Conservation (phyloP, 2,329 filamentous ascomycete species). For the Pseudogymnoascus sp. region DNA sequence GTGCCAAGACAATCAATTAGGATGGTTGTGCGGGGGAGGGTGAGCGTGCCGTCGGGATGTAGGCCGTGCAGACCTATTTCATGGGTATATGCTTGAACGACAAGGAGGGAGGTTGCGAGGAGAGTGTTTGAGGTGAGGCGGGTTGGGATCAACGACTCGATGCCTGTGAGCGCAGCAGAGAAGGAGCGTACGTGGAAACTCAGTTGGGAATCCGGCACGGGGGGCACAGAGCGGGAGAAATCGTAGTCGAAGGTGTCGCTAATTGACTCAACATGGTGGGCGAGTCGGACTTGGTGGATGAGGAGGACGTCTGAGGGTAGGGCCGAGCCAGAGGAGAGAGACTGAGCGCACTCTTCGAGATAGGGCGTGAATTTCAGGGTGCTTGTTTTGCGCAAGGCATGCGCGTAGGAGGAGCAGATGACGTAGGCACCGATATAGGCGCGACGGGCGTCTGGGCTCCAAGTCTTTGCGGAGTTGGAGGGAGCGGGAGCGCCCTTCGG, state of each 20-base stretch:
- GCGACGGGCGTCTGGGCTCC: slow-evolving; percentile 10
- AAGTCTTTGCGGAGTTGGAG: background rate
- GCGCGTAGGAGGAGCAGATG: slow-evolving; percentile 11
- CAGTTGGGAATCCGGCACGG: slow-evolving; percentile 1
- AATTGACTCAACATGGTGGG: slow-evolving; percentile 10
- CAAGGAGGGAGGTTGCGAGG: background rate
- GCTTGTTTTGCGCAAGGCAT: background rate
- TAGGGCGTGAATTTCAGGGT: background rate
- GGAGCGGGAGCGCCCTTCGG: background rate
- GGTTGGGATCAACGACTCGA: slow-evolving; percentile 8
- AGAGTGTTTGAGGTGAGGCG: slow-evolving; percentile 4
- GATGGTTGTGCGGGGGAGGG: slow-evolving; percentile 9
- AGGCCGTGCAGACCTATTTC: slow-evolving; percentile 11
- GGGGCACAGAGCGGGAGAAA: background rate
- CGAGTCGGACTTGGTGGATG: slow-evolving; percentile 11
- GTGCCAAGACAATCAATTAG: slow-evolving; percentile 11
- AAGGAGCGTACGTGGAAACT: slow-evolving; percentile 12
- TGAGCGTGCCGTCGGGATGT: background rate
- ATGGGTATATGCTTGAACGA: slow-evolving; percentile 11
- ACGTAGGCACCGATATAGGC: slow-evolving; percentile 13
- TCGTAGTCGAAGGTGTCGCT: slow-evolving; percentile 11
- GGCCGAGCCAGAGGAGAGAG: slow-evolving; percentile 5
- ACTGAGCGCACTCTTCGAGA: slow-evolving; percentile 12
- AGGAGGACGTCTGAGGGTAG: slow-evolving; percentile 8
- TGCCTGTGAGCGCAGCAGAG: background rate